phyloP scores from a whole-genome alignment of 2,329 filamentous ascomycete genomes.

The Bipolaris oryzae region DNA sequence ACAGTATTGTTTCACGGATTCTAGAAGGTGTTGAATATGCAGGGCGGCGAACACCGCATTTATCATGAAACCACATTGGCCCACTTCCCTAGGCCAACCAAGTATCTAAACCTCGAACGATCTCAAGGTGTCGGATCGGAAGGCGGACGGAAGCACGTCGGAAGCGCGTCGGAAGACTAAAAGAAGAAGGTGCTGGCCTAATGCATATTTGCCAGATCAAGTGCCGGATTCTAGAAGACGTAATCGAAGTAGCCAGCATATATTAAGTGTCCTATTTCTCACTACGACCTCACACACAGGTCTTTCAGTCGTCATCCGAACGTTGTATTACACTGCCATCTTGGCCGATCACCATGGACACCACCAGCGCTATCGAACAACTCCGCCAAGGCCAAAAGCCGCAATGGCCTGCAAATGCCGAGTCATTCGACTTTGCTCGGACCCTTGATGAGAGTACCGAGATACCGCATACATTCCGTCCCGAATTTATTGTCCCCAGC shows the following conservation, averaged over 20 bases:
- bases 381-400: conserved; percentile 40
- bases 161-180: conserved; percentile 14
- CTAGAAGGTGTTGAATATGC: conserved; percentile 10
- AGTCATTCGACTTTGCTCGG: conserved; percentile 34
- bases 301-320: background rate
- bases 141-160: conserved; percentile 14
- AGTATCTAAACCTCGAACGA: conserved; percentile 2
- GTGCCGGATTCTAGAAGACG: conserved; percentile 14
- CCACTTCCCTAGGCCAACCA: background rate
- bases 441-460: conserved; percentile 40
- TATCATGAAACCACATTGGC: conserved; percentile 13
- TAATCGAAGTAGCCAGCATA: conserved; percentile 12
- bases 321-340: background rate
- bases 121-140: conserved; percentile 4
- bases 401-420: conserved; percentile 31
- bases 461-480: conserved; percentile 54
- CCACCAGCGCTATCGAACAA: conserved; percentile 28
- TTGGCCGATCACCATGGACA: conserved; percentile 29
- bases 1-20: conserved; percentile 1
- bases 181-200: conserved; percentile 24
- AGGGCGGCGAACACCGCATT: conserved; percentile 25
- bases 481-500: conserved; percentile 78
- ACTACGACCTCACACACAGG: conserved; percentile 2
- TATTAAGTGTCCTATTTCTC: conserved; percentile 12
- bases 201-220: conserved; percentile 11